phyloP scores from a whole-genome alignment of 768 basidiomycete genomes.

The Boletus fagicola region DNA sequence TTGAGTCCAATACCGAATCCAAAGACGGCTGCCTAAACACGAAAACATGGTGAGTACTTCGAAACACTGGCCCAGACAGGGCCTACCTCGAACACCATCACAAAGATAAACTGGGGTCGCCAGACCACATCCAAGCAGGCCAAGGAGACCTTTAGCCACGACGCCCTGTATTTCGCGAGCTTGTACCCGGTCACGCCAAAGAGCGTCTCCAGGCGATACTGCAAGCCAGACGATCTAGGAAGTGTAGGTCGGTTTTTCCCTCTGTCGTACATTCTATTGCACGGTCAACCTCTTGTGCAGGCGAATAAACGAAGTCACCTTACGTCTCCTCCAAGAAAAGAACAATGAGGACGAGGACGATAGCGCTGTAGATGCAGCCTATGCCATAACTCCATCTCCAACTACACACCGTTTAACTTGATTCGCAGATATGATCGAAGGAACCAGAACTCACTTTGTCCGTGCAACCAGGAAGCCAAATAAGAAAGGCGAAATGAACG shows the following conservation, averaged over 20 bases:
- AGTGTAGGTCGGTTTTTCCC: constrained; percentile 33
- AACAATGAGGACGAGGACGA: constrained; percentile 46
- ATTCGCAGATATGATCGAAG: too few relatives aligned
- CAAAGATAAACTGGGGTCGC: constrained; percentile 47
- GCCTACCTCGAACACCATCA: constrained; percentile 40
- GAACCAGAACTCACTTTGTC: constrained; percentile 21
- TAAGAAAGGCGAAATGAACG: constrained; percentile 31
- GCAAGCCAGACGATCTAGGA: constrained; percentile 31
- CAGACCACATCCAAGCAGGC: constrained; percentile 42
- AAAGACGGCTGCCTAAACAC: constrained; percentile 39
- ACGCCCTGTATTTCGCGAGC: constrained; percentile 45
- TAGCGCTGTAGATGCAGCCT: constrained; percentile 44
- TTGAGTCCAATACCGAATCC: constrained; percentile 51
- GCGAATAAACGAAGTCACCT: constrained; percentile 4
- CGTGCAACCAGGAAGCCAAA: constrained; percentile 32
- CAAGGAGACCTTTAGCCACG: constrained; percentile 36
- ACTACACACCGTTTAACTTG: constrained; percentile 20
- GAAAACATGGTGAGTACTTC: not conserved
- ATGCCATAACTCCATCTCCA: constrained; percentile 57
- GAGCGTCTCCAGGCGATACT: constrained; percentile 45
- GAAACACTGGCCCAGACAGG: not conserved
- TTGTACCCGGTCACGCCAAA: constrained; percentile 46
- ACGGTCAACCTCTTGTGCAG: not conserved
- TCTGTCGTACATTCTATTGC: constrained; percentile 47
- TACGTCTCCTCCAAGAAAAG: constrained; percentile 54